Conservation (phyloP, 495 filamentous ascomycete genomes). For the Penicillium egyptiacum region DNA sequence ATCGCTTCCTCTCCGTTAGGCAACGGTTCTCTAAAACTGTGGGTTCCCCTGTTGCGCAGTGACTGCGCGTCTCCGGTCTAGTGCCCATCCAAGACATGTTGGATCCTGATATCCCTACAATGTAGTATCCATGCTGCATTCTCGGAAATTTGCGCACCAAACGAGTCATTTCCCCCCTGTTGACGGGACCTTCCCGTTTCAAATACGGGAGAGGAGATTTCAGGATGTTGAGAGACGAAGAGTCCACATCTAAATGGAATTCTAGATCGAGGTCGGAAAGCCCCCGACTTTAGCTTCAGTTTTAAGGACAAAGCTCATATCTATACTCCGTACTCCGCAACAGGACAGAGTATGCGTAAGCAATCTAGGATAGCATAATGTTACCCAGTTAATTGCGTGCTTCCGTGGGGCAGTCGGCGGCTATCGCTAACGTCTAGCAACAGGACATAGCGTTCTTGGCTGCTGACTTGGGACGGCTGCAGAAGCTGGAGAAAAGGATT, state of each 20-base stretch:
- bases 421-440: constrained; percentile 29
- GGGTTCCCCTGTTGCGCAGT: constrained; percentile 5
- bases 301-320: neutral
- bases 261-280: constrained; percentile 1
- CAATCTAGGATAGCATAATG: neutral
- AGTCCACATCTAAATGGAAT: neutral
- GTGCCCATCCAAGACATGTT: constrained; percentile 6
- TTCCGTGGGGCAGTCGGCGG: constrained; percentile 24
- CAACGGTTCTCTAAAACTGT: neutral
- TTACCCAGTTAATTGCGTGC: constrained; percentile 1
- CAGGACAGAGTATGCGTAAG: neutral
- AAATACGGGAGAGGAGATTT: neutral
- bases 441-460: constrained; percentile 14
- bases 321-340: neutral
- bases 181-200: constrained; percentile 7
- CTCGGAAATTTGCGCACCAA: neutral
- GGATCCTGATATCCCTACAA: neutral
- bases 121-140: neutral
- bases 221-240: neutral
- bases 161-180: constrained; percentile 2
- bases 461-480: neutral
- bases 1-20: neutral
- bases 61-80: constrained; percentile 10
- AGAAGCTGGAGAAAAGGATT: constrained; percentile 1
- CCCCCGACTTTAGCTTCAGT: neutral